A percentile compares a stretch with the other conserved stretches of the same genome.
phyloP scores from a whole-genome alignment of 768 basidiomycete species.

The Leucogyrophana mollusca region DNA sequence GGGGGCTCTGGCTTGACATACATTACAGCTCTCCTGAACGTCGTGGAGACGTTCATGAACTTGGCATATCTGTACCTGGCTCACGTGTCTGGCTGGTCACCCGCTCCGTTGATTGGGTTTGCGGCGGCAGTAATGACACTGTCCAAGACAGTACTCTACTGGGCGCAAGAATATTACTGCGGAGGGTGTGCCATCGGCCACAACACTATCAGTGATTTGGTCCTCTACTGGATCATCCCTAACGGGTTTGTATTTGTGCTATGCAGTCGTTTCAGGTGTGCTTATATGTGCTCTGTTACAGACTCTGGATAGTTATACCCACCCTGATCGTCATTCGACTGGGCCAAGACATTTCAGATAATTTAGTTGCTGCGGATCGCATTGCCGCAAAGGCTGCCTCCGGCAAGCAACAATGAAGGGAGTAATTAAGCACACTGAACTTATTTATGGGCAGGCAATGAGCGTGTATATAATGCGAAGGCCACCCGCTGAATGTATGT shows the following conservation, averaged over 20 bases:
- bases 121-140: slow-evolving; percentile 74
- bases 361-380: slow-evolving; percentile 35
- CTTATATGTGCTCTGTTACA: slow-evolving; percentile 21
- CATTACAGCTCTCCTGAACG: slow-evolving; percentile 65
- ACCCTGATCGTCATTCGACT: slow-evolving; percentile 55
- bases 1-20: too few relatives aligned
- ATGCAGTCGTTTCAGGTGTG: background rate
- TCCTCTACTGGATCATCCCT: slow-evolving; percentile 70
- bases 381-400: slow-evolving; percentile 24
- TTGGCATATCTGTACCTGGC: slow-evolving; percentile 74
- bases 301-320: slow-evolving; percentile 80
- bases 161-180: slow-evolving; percentile 78
- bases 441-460: too few relatives aligned
- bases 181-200: slow-evolving; percentile 73
- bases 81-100: slow-evolving; percentile 57
- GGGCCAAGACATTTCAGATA: slow-evolving; percentile 56
- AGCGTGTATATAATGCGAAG: too few relatives aligned
- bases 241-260: slow-evolving; percentile 58
- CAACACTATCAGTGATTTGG: slow-evolving; percentile 50
- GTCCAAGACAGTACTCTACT: slow-evolving; percentile 84
- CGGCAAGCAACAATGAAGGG: slow-evolving; percentile 28
- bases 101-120: slow-evolving; percentile 76
- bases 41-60: slow-evolving; percentile 78
- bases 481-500: too few relatives aligned
- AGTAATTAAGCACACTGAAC: too few relatives aligned